A percentile compares a stretch with the other conserved stretches of the same genome.
Conservation (phyloP, 768 basidiomycete genomes). For the Tulasnella sp. region DNA sequence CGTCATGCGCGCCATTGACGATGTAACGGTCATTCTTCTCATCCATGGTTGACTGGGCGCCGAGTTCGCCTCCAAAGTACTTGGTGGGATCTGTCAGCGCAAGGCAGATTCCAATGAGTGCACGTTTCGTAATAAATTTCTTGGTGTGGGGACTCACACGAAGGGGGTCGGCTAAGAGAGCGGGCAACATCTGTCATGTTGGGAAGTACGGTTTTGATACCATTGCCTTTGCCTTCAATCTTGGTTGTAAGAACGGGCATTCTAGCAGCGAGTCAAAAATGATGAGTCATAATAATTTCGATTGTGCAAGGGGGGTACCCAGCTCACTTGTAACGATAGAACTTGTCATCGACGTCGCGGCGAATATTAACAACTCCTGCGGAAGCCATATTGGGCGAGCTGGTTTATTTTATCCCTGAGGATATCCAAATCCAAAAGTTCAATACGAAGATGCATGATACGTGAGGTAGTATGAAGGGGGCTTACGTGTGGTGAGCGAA, state of each 20-base stretch:
- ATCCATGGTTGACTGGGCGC: slow-evolving; percentile 93
- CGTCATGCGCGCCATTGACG: slow-evolving; percentile 94
- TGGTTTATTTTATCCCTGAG: slow-evolving; percentile 11
- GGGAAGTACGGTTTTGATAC: slow-evolving; percentile 97
- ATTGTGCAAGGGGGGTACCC: not conserved
- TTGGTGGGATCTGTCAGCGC: slow-evolving; percentile 82
- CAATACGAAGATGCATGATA: not conserved
- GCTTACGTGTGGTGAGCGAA: not conserved
- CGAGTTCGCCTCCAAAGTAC: slow-evolving; percentile 97
- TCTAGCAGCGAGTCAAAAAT: slow-evolving; percentile 31
- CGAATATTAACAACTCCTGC: slow-evolving; percentile 82
- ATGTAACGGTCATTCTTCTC: slow-evolving; percentile 97
- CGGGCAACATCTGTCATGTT: slow-evolving; percentile 98
- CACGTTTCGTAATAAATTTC: not conserved
- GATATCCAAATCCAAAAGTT: not conserved
- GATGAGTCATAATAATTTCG: no score
- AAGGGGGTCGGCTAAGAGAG: slow-evolving; percentile 86
- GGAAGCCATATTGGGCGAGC: slow-evolving; percentile 63
- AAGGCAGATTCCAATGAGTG: not conserved
- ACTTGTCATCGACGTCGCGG: slow-evolving; percentile 91
- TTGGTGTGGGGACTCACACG: slow-evolving; percentile 32
- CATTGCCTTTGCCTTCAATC: slow-evolving; percentile 98
- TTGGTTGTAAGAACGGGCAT: slow-evolving; percentile 94
- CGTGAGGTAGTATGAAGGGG: not conserved
- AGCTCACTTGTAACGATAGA: slow-evolving; percentile 65